phyloP scores from a whole-genome alignment of 352 stramenopile species.

The Phytophthora chlamydospora region DNA sequence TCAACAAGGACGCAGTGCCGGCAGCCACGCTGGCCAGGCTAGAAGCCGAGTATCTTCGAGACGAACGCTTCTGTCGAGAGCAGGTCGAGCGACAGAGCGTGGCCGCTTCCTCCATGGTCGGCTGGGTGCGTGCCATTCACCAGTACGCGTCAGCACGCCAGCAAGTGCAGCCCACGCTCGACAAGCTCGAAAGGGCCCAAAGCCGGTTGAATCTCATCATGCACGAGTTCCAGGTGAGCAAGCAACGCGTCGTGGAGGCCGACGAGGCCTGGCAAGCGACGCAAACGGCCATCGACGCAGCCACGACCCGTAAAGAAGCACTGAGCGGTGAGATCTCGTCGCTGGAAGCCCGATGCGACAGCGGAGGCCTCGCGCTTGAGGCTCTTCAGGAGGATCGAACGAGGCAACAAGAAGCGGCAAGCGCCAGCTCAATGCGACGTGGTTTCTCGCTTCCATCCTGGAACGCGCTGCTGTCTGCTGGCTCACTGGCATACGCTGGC shows the following conservation, averaged over 20 bases:
- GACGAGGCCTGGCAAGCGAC: conserved; percentile 43
- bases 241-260: conserved; percentile 59
- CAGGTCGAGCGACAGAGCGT: conserved; percentile 82
- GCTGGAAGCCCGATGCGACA: conserved; percentile 31
- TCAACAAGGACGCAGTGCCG: conserved; percentile 75
- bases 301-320: conserved; percentile 34
- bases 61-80: conserved; percentile 63
- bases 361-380: conserved; percentile 41
- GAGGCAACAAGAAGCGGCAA: conserved; percentile 16
- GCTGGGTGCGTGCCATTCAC: conserved; percentile 75
- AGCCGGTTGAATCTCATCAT: conserved; percentile 55
- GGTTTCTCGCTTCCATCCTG: conserved; percentile 42
- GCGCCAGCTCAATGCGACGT: conserved; percentile 24
- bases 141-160: conserved; percentile 58
- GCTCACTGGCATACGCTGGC: conserved; percentile 43
- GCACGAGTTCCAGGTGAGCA: conserved; percentile 71
- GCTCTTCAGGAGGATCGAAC: conserved; percentile 47
- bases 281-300: conserved; percentile 31
- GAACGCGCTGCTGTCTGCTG: conserved; percentile 63
- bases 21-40: conserved; percentile 45
- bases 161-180: conserved; percentile 66
- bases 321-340: conserved; percentile 41
- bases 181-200: conserved; percentile 71
- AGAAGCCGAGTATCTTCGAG: conserved; percentile 51
- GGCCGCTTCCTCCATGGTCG: conserved; percentile 76